phyloP scores from a whole-genome alignment of 108 stramenopile genomes.

The Skeletonema tropicum region DNA sequence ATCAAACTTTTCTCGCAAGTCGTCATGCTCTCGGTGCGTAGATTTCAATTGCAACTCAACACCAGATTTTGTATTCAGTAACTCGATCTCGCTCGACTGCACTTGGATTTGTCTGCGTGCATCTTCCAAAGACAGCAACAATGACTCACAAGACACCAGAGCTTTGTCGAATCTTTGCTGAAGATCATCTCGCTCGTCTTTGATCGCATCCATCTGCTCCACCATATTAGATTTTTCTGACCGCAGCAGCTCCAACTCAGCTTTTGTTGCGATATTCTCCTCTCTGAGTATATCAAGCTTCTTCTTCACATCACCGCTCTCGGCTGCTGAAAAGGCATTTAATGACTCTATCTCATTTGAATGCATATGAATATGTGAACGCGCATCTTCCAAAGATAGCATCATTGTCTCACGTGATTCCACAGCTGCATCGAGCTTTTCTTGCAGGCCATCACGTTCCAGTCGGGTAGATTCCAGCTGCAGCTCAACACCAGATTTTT shows the following conservation, averaged over 20 bases:
- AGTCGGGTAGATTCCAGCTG: not conserved
- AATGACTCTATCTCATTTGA: not conserved
- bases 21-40: not conserved
- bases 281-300: not conserved
- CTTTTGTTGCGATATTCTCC: not conserved
- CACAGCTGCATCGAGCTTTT: not conserved
- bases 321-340: not conserved
- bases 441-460: not conserved
- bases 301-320: not conserved
- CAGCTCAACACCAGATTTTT: not conserved
- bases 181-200: not conserved
- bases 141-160: not conserved
- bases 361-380: not conserved
- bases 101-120: not conserved
- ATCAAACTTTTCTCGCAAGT: not conserved
- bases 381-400: not conserved
- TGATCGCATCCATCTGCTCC: not conserved
- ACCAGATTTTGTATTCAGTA: not conserved
- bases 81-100: not conserved
- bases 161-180: not conserved
- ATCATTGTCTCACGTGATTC: not conserved
- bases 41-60: not conserved
- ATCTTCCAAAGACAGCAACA: not conserved
- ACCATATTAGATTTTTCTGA: not conserved
- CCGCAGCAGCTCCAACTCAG: not conserved